These are phyloP conservation scores for Ormosia semicastrata DNA, from an alignment of 306 rosid genomes.

Conservation along the genomic window DNA sequence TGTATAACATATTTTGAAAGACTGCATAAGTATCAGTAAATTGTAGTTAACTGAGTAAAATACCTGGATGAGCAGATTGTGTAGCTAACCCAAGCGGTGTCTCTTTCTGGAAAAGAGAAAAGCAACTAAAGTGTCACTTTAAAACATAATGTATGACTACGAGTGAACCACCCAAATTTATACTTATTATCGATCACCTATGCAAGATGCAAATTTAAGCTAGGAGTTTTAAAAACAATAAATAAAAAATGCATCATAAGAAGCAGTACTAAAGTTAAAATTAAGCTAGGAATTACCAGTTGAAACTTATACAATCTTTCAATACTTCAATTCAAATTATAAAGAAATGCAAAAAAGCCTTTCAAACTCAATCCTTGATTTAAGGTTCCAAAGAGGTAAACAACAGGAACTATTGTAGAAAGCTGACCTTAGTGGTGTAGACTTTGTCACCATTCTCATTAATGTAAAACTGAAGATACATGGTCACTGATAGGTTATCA, in stretches of 20 bases:
- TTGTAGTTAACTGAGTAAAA: not conserved
- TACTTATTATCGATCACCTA: not conserved
- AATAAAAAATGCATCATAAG: not conserved
- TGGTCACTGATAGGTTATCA: conserved; percentile 23
- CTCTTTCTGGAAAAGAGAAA: conserved; percentile 65
- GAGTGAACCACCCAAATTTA: not conserved
- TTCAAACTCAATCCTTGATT: not conserved
- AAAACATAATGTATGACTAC: not conserved
- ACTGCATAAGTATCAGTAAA: not conserved
- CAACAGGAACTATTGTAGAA: not conserved
- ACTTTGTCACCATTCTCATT: conserved; percentile 83
- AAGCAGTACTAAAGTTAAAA: not conserved
- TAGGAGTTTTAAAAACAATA: not conserved
- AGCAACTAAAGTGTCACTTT: not conserved
- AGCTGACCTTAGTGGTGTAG: conserved; percentile 72
- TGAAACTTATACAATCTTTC: not conserved
- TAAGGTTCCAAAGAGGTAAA: not conserved
- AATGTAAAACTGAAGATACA: conserved; percentile 87
- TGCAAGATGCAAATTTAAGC: not conserved
- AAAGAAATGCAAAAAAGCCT: not conserved
- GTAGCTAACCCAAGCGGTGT: conserved; percentile 69
- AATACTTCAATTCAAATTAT: not conserved
- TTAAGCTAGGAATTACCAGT: not conserved
- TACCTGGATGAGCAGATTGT: conserved; percentile 87
- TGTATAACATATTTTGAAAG: not conserved